Conservation (phyloP, 768 basidiomycete genomes). For the Tubosaeta brunneosetosa region DNA sequence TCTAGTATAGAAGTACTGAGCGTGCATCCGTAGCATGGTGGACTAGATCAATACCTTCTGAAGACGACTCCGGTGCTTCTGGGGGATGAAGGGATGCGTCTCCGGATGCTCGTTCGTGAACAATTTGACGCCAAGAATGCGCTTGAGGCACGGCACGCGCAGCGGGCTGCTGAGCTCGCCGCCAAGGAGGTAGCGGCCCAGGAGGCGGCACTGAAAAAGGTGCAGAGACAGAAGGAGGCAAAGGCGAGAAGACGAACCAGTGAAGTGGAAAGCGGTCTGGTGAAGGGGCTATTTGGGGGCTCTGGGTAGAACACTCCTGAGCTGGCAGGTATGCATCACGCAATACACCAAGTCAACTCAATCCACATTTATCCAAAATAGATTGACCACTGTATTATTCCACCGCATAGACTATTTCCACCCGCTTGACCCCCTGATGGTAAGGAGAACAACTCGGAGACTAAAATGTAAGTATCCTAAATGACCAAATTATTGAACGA, state of each 20-base stretch:
- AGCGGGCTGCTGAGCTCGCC: constrained; percentile 17
- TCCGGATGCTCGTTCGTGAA: constrained; percentile 41
- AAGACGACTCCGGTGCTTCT: constrained; percentile 38
- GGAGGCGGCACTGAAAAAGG: constrained; percentile 9
- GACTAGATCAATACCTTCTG: constrained; percentile 64
- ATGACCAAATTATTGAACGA: background rate
- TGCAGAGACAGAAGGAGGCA: constrained; percentile 5
- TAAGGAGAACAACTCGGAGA: background rate
- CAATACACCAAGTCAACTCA: background rate
- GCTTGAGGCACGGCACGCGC: constrained; percentile 14
- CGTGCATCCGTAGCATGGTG: constrained; percentile 46
- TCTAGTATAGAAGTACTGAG: background rate
- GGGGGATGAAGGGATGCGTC: constrained; percentile 39
- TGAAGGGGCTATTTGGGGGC: constrained; percentile 17
- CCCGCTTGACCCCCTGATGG: background rate
- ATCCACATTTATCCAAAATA: background rate
- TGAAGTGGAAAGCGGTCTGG: constrained; percentile 8
- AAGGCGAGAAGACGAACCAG: background rate
- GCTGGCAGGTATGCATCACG: background rate
- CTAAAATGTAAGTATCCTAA: constrained; percentile 1
- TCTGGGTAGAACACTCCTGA: background rate
- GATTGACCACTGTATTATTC: background rate
- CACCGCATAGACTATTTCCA: constrained; percentile 1
- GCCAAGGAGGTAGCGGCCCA: constrained; percentile 11
- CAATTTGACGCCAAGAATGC: constrained; percentile 20